These are phyloP conservation scores for Gossypium laxum DNA, from an alignment of 441 rosid genomes.

Conservation along the genomic window DNA sequence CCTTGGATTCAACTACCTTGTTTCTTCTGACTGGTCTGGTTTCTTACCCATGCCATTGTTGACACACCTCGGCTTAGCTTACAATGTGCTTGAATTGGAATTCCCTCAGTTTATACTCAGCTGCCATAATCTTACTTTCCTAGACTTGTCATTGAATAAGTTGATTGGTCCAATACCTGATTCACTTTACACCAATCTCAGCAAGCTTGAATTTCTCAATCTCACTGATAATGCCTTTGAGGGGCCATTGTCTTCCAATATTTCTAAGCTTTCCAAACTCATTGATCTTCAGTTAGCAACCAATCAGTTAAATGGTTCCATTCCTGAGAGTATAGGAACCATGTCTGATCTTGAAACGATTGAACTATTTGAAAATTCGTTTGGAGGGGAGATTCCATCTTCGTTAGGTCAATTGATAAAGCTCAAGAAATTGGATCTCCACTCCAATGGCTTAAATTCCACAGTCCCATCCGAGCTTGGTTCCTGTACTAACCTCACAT, in stretches of 20 bases:
- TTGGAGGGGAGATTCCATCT: conserved; percentile 42
- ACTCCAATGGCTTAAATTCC: conserved; percentile 31
- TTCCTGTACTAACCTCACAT: conserved; percentile 37
- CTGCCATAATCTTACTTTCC: conserved; percentile 37
- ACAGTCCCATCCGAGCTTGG: conserved; percentile 51
- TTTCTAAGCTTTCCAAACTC: conserved; percentile 47
- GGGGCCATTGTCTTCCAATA: conserved; percentile 32
- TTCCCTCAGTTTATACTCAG: conserved; percentile 40
- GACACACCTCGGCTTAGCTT: conserved; percentile 37
- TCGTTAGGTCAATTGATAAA: conserved; percentile 49
- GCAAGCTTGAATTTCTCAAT: conserved; percentile 34
- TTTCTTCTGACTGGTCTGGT: conserved; percentile 42
- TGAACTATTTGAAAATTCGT: conserved; percentile 35
- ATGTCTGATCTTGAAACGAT: conserved; percentile 30
- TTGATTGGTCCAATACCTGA: conserved; percentile 38
- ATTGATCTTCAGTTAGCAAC: conserved; percentile 25
- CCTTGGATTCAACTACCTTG: conserved; percentile 37
- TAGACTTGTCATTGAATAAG: conserved; percentile 41
- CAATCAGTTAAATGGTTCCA: conserved; percentile 33
- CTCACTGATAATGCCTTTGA: conserved; percentile 29
- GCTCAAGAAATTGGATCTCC: conserved; percentile 38
- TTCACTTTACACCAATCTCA: conserved; percentile 32
- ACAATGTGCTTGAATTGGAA: conserved; percentile 20
- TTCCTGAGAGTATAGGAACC: conserved; percentile 38
- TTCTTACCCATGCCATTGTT: conserved; percentile 40